A percentile compares a stretch with the other conserved stretches of the same genome.
phyloP scores from a whole-genome alignment of 257 asterid species.

The Linaria vulgaris region DNA sequence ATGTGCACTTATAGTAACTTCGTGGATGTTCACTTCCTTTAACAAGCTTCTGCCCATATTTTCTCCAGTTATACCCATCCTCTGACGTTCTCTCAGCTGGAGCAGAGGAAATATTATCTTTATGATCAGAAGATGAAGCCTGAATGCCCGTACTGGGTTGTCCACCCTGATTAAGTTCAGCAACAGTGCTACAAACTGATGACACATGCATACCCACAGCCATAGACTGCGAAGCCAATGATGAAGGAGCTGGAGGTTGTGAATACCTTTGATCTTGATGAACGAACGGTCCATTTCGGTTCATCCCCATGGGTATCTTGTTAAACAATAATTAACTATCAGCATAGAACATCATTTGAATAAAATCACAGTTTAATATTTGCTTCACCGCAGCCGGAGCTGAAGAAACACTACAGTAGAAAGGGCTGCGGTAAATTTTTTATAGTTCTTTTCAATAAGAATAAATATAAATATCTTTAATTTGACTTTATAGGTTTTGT shows the following conservation, averaged over 20 bases:
- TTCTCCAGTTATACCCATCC: conserved; percentile 96
- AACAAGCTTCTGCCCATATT: conserved; percentile 97
- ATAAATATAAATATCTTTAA: conserved; percentile 1
- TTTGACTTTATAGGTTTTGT: conserved; percentile 8
- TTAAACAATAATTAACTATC: conserved; percentile 30
- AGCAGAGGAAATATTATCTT: conserved; percentile 47
- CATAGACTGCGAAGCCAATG: conserved; percentile 41
- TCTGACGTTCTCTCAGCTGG: conserved; percentile 79
- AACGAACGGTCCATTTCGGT: conserved; percentile 39
- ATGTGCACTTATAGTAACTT: conserved; percentile 95
- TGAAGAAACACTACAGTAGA: not conserved
- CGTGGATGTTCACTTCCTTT: conserved; percentile 98
- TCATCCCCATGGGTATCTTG: conserved; percentile 59
- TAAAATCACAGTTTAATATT: conserved; percentile 17
- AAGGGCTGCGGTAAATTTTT: not conserved
- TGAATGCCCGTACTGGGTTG: conserved; percentile 38
- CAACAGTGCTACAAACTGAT: conserved; percentile 42
- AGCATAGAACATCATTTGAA: conserved; percentile 22
- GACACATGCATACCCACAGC: conserved; percentile 38
- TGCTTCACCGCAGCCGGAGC: conserved; percentile 20
- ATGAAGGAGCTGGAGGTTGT: conserved; percentile 43
- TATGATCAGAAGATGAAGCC: conserved; percentile 51
- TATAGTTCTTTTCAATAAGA: not conserved
- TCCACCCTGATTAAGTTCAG: conserved; percentile 46
- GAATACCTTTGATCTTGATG: conserved; percentile 53